Evolutionary conservation across 2,329 filamentous ascomycete genomes (phyloP).

Genomic region (Epichloe baconii): DNA sequence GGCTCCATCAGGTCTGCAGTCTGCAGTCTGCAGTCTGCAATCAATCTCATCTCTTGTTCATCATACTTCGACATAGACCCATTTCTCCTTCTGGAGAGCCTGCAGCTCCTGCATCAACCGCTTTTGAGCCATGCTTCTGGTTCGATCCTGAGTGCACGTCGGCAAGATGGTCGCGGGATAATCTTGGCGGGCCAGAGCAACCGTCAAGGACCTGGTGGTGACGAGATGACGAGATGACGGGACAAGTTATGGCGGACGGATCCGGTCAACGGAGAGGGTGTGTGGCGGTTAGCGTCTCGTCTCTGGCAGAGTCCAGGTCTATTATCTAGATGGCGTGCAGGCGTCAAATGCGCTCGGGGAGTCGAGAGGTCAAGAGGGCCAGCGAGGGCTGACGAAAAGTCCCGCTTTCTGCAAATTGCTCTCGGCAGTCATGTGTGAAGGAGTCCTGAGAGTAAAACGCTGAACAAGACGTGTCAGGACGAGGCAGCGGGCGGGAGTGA

Average conservation of each 20-base stretch:
- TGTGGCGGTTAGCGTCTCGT: neutral
- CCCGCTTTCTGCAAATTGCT: neutral
- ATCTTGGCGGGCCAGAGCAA: neutral
- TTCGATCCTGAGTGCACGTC: neutral
- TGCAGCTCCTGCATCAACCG: slow-evolving; percentile 84
- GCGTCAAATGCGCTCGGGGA: neutral
- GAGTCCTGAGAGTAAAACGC: neutral
- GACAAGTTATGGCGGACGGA: neutral
- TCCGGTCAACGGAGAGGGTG: neutral
- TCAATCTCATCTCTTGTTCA: slow-evolving; percentile 13
- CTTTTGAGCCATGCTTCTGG: slow-evolving; percentile 40
- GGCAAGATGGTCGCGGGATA: neutral
- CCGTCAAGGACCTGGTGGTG: neutral
- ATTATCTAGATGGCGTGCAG: too few species aligned
- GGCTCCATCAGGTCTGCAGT: neutral
- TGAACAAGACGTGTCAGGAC: neutral
- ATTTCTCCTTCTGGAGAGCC: slow-evolving; percentile 74
- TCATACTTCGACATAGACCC: slow-evolving; percentile 74
- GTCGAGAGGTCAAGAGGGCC: neutral
- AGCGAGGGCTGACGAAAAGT: neutral
- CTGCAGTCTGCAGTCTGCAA: neutral
- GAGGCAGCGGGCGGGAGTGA: slow-evolving; percentile 5
- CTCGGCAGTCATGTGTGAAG: neutral
- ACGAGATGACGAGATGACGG: neutral
- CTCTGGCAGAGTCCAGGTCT: too few species aligned